Evolutionary conservation across 1,284 basidiomycete genomes (phyloP).

Genomic region (Cystobasidium slooffiae): DNA sequence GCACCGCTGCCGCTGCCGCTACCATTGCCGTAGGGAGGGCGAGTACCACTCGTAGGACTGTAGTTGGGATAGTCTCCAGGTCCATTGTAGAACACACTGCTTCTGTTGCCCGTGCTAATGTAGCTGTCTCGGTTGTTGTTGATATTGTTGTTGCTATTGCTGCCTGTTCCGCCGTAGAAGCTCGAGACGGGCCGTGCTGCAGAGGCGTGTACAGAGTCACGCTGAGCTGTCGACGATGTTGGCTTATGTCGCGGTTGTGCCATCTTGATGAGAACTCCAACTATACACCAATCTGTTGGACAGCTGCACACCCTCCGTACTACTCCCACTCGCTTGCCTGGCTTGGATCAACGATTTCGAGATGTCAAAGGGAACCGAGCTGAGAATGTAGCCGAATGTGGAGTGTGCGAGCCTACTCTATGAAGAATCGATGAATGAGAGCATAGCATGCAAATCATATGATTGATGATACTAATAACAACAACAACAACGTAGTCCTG

Average conservation of each 20-base stretch:
- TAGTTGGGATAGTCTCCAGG: background rate
- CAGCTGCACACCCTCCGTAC: background rate
- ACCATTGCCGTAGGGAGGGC: too few species aligned
- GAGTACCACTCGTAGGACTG: background rate
- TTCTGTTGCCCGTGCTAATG: conserved; percentile 34
- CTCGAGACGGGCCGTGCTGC: conserved; percentile 28
- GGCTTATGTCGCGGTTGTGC: conserved; percentile 10
- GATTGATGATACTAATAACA: background rate
- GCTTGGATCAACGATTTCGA: background rate
- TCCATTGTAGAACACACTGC: conserved; percentile 17
- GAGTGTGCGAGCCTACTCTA: background rate
- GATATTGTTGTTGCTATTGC: background rate
- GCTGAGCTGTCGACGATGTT: background rate
- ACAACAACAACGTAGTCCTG: background rate
- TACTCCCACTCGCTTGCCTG: background rate
- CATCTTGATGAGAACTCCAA: background rate
- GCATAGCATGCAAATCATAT: background rate
- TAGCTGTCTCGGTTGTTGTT: conserved; percentile 42
- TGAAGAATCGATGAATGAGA: background rate
- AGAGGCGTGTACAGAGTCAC: background rate
- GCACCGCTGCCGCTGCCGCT: background rate
- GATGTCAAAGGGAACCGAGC: conserved; percentile 5
- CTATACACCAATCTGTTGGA: background rate
- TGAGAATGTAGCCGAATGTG: background rate
- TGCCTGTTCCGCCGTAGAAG: conserved; percentile 31